These are phyloP conservation scores for Metschnikowia arizonensis DNA, from an alignment of 805 yeast genomes.

Conservation along the genomic window DNA sequence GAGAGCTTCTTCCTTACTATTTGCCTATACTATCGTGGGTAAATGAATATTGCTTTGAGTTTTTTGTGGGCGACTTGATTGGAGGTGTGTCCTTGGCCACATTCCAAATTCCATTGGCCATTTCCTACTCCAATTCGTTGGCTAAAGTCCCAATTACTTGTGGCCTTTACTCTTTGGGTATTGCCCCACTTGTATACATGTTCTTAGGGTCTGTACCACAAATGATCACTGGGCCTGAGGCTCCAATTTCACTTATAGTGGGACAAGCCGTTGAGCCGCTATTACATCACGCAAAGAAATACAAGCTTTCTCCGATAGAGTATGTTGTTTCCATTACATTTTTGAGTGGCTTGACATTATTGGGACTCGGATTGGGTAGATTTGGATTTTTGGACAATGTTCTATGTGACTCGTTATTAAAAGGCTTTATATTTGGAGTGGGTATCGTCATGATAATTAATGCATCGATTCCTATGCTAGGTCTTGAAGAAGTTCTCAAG, in stretches of 20 bases:
- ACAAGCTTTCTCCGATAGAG: conserved; percentile 30
- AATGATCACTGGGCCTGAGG: conserved; percentile 46
- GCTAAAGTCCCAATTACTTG: conserved; percentile 42
- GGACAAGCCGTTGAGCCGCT: conserved; percentile 45
- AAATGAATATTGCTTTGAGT: conserved; percentile 42
- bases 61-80: conserved; percentile 55
- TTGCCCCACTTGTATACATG: conserved; percentile 38
- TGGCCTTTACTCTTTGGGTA: conserved; percentile 37
- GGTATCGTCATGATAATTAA: conserved; percentile 50
- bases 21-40: conserved; percentile 68
- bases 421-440: conserved; percentile 43
- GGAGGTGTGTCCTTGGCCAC: conserved; percentile 89
- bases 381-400: conserved; percentile 38
- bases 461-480: conserved; percentile 68
- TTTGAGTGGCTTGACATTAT: conserved; percentile 60
- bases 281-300: conserved; percentile 31
- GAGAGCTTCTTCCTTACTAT: conserved; percentile 50
- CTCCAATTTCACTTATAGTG: conserved; percentile 43
- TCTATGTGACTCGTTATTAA: conserved; percentile 36
- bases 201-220: conserved; percentile 44
- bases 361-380: conserved; percentile 24
- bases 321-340: conserved; percentile 47
- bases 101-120: conserved; percentile 82
- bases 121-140: conserved; percentile 39
- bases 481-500: conserved; percentile 47